These are phyloP conservation scores for Meyerozyma guilliermondii DNA, from an alignment of 1,139 yeast species.

Conservation along the genomic window DNA sequence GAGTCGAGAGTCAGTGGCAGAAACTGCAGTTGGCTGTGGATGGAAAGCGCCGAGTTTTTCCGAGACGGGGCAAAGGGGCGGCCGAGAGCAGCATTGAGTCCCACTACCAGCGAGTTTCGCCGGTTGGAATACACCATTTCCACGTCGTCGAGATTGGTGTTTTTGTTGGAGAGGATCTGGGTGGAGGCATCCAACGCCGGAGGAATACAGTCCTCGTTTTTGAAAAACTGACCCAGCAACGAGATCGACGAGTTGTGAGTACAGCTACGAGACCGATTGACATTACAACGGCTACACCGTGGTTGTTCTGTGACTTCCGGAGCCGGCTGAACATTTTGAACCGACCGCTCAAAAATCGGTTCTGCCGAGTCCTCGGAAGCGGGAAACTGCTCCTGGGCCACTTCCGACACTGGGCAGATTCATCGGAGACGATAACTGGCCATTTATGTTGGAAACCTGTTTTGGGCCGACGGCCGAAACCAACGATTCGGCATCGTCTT, in stretches of 20 bases:
- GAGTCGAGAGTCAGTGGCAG: slow-evolving; percentile 12
- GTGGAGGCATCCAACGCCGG: slow-evolving; percentile 83
- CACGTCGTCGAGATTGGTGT: slow-evolving; percentile 57
- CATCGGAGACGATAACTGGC: slow-evolving; percentile 2
- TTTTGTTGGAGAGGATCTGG: slow-evolving; percentile 50
- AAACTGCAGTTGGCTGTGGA: slow-evolving; percentile 16
- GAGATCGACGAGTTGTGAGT: slow-evolving; percentile 27
- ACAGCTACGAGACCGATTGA: slow-evolving; percentile 17
- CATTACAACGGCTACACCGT: slow-evolving; percentile 11
- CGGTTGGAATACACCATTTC: slow-evolving; percentile 64
- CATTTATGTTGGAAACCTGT: background rate
- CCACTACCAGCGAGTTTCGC: slow-evolving; percentile 56
- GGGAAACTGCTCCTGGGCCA: background rate
- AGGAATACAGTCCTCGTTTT: slow-evolving; percentile 64
- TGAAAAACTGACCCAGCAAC: slow-evolving; percentile 22
- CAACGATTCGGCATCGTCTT: background rate
- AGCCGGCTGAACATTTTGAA: slow-evolving; percentile 38
- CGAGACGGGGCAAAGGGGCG: slow-evolving; percentile 36
- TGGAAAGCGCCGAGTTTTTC: slow-evolving; percentile 35
- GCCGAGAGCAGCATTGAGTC: slow-evolving; percentile 59
- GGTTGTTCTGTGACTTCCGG: slow-evolving; percentile 9
- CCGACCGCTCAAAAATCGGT: slow-evolving; percentile 56
- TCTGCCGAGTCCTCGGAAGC: slow-evolving; percentile 7
- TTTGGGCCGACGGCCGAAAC: background rate
- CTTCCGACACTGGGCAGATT: background rate